A percentile compares a stretch with the other conserved stretches of the same genome.
Evolutionary conservation across 208 protist species (phyloP).

Genomic region (Wallacemonas sp.): DNA sequence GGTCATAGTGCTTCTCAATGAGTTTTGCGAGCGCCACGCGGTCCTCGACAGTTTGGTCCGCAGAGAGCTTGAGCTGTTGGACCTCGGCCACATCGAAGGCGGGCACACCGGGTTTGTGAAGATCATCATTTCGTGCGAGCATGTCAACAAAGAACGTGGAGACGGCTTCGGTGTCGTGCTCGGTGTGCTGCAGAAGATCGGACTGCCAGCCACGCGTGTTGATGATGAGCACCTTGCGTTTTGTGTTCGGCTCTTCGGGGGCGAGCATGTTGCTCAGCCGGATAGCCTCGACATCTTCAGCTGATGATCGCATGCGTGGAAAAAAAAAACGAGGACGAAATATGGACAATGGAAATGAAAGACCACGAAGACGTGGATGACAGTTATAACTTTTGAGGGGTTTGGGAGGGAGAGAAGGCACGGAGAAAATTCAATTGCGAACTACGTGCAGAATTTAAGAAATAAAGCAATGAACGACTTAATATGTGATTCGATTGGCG

Average conservation of each 20-base stretch:
- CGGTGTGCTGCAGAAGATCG: constrained; percentile 30
- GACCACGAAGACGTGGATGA: neutral
- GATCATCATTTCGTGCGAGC: constrained; percentile 52
- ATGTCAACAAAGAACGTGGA: constrained; percentile 50
- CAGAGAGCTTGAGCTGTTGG: constrained; percentile 56
- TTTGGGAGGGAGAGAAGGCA: neutral
- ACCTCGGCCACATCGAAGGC: constrained; percentile 57
- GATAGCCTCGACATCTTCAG: constrained; percentile 11
- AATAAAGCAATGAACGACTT: no score
- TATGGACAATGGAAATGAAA: neutral
- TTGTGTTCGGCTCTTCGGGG: constrained; percentile 23
- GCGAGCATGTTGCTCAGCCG: constrained; percentile 17
- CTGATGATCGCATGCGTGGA: constrained; percentile 7
- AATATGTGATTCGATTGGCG: no score
- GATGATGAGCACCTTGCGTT: constrained; percentile 59
- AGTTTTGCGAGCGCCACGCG: constrained; percentile 75
- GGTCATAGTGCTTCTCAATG: constrained; percentile 79
- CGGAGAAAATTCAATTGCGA: neutral
- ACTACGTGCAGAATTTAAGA: no score
- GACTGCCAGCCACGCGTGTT: constrained; percentile 60
- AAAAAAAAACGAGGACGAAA: constrained; percentile 9
- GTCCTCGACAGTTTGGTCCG: constrained; percentile 54
- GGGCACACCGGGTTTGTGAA: constrained; percentile 60
- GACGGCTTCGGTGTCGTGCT: neutral
- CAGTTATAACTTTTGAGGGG: neutral